A percentile compares a stretch with the other conserved stretches of the same genome.
phyloP scores from a whole-genome alignment of 805 yeast genomes.

The Sugiyamaella americana region DNA sequence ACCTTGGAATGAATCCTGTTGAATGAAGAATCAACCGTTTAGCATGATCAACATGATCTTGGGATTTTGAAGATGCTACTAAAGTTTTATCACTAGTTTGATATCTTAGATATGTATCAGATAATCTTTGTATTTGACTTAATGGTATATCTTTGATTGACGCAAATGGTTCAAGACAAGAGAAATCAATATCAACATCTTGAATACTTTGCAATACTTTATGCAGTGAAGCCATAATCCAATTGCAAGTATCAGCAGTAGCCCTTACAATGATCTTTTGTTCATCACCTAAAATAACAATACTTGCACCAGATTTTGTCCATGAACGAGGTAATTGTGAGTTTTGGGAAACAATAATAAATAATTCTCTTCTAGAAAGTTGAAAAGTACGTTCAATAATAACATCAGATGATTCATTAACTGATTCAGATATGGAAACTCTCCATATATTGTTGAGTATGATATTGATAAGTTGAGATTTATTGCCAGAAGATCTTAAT shows the following conservation, averaged over 20 bases:
- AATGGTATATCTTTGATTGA: conserved; percentile 18
- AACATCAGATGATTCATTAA: conserved; percentile 32
- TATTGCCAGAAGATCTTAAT: conserved; percentile 4
- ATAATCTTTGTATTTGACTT: conserved; percentile 25
- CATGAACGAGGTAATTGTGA: conserved; percentile 38
- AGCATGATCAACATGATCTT: conserved; percentile 18
- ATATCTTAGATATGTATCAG: conserved; percentile 25
- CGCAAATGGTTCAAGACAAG: conserved; percentile 11
- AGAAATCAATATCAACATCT: conserved; percentile 33
- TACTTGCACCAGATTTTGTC: conserved; percentile 38
- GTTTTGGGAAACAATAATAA: conserved; percentile 36
- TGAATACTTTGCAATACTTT: conserved; percentile 30
- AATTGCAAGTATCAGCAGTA: conserved; percentile 37
- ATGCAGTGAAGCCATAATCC: conserved; percentile 40
- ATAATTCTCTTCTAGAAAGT: conserved; percentile 36
- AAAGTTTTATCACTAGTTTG: conserved; percentile 12
- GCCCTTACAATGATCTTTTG: conserved; percentile 36
- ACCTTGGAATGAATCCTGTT: conserved; percentile 9
- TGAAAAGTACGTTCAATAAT: conserved; percentile 32
- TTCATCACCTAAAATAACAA: conserved; percentile 33
- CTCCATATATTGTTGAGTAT: conserved; percentile 38
- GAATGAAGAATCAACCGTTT: conserved; percentile 20
- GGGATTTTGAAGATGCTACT: conserved; percentile 14
- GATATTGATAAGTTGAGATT: conserved; percentile 24
- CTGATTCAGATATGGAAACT: conserved; percentile 21